These are phyloP conservation scores for Mrakia gelida DNA, from an alignment of 768 basidiomycete genomes.

Conservation along the genomic window DNA sequence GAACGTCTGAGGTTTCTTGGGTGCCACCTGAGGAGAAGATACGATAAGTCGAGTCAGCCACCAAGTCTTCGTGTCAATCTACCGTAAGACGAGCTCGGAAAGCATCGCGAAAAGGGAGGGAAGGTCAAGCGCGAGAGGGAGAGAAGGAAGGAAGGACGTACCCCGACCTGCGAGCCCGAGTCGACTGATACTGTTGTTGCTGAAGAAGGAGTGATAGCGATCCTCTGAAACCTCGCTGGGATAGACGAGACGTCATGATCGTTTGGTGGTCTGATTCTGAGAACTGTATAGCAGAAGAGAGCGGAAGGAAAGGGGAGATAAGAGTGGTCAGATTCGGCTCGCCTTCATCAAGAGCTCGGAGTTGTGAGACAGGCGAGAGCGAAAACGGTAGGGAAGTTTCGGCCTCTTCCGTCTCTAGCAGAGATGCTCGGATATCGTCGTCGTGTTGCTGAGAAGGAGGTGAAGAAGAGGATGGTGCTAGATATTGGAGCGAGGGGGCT, in stretches of 20 bases:
- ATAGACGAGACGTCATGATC: constrained; percentile 72
- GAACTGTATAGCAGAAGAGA: constrained; percentile 48
- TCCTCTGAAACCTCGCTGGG: constrained; percentile 88
- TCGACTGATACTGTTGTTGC: constrained; percentile 79
- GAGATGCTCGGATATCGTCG: too few relatives aligned
- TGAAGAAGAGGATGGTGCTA: too few relatives aligned
- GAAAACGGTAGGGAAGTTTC: background rate
- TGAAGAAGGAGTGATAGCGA: constrained; percentile 72
- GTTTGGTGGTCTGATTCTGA: constrained; percentile 85
- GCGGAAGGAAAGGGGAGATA: background rate
- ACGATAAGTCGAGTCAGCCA: constrained; percentile 10
- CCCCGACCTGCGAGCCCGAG: constrained; percentile 45
- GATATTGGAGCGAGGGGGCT: too few relatives aligned
- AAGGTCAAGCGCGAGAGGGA: background rate
- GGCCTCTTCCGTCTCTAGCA: background rate
- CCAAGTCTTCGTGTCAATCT: constrained; percentile 49
- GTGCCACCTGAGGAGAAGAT: constrained; percentile 46
- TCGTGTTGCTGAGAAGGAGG: too few relatives aligned
- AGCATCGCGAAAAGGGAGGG: constrained; percentile 41
- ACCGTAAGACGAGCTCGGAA: constrained; percentile 26
- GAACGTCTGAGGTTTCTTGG: constrained; percentile 74
- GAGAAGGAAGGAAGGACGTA: constrained; percentile 48
- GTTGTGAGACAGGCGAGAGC: background rate
- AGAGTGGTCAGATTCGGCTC: background rate
- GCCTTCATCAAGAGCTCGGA: background rate